Percentiles rank a stretch among this genome's conserved stretches.
phyloP scores from a whole-genome alignment of 2,329 filamentous ascomycete species.

The Cladophialophora exuberans region DNA sequence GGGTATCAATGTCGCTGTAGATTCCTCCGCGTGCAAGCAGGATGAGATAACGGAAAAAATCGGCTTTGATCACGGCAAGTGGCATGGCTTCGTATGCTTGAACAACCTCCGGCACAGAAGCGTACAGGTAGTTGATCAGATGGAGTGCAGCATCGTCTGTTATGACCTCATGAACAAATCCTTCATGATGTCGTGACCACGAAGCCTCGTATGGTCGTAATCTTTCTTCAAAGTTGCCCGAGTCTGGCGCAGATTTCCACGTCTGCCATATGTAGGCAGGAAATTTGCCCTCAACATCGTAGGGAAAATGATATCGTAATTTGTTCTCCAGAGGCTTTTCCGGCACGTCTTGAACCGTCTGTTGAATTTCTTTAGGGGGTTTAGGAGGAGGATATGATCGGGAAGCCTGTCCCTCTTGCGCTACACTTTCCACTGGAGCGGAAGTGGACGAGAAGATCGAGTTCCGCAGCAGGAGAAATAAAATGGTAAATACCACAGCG shows the following conservation, averaged over 20 bases:
- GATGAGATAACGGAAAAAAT: conserved; percentile 76
- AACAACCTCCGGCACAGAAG: conserved; percentile 75
- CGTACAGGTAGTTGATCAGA: conserved; percentile 83
- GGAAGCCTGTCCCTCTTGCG: conserved; percentile 37
- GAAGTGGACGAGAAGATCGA: conserved; percentile 59
- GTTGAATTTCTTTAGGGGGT: conserved; percentile 55
- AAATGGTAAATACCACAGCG: conserved; percentile 68
- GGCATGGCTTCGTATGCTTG: conserved; percentile 76
- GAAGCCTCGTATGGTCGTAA: conserved; percentile 85
- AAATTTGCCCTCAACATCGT: conserved; percentile 85
- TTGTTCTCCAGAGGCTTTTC: conserved; percentile 75
- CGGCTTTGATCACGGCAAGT: conserved; percentile 74
- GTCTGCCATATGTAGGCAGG: conserved; percentile 99
- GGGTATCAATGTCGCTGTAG: conserved; percentile 92
- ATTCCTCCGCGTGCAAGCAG: conserved; percentile 77
- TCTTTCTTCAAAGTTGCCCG: conserved; percentile 70
- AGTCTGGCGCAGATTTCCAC: conserved; percentile 85
- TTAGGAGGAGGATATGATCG: conserved; percentile 35
- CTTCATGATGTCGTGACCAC: conserved; percentile 85
- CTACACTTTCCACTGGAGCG: conserved; percentile 32
- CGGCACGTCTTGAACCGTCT: conserved; percentile 70
- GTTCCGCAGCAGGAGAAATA: conserved; percentile 71
- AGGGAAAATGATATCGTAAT: conserved; percentile 90
- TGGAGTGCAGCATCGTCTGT: conserved; percentile 85
- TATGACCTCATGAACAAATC: conserved; percentile 94